A percentile compares a stretch with the other conserved stretches of the same genome.
Conservation (phyloP, 495 filamentous ascomycete genomes). For the Penicillium mononematosum region DNA sequence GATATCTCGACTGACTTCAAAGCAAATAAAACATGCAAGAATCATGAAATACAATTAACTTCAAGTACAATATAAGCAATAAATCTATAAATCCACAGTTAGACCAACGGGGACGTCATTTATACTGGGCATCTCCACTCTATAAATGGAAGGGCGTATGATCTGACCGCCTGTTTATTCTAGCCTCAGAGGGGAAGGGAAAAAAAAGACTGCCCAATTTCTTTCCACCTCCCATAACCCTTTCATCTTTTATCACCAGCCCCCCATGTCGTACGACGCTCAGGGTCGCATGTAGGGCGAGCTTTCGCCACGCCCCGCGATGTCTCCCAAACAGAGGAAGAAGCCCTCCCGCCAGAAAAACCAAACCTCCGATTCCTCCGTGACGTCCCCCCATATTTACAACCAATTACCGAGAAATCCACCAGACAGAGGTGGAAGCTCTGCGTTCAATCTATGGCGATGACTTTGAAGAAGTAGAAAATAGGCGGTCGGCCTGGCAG, state of each 20-base stretch:
- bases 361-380: conserved; percentile 31
- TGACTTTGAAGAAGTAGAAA: conserved; percentile 74
- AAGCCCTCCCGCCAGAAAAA: conserved; percentile 36
- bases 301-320: conserved; percentile 45
- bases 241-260: conserved; percentile 1
- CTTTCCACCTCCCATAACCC: conserved; percentile 8
- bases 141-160: conserved; percentile 18
- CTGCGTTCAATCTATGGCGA: conserved; percentile 89
- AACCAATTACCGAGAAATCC: conserved; percentile 78
- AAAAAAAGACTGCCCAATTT: conserved; percentile 16
- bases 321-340: conserved; percentile 52
- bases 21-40: neutral
- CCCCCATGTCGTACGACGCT: conserved; percentile 20
- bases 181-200: conserved; percentile 5
- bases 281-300: conserved; percentile 32
- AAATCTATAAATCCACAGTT: neutral
- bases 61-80: neutral
- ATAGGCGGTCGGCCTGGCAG: conserved; percentile 81
- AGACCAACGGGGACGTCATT: conserved; percentile 10
- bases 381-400: conserved; percentile 30
- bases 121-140: conserved; percentile 14
- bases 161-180: conserved; percentile 31
- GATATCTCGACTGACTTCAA: neutral
- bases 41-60: neutral
- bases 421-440: conserved; percentile 84